A percentile compares a stretch with the other conserved stretches of the same genome.
Conservation (phyloP, 768 basidiomycete genomes). For the Harrya chromipes region DNA sequence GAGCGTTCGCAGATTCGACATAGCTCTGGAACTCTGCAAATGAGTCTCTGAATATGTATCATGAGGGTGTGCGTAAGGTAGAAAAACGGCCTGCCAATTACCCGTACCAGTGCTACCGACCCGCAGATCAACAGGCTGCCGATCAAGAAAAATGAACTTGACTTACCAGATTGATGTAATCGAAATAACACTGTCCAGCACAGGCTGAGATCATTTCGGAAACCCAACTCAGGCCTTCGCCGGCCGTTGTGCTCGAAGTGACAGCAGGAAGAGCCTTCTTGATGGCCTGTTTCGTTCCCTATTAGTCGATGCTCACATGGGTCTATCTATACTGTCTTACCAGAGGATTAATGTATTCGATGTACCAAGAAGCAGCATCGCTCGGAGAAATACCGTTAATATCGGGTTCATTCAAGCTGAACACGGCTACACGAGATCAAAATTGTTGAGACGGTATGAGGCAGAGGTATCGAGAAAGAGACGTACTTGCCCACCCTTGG, state of each 20-base stretch:
- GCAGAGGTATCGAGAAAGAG: neutral
- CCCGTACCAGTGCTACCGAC: conserved; percentile 30
- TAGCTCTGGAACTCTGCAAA: conserved; percentile 31
- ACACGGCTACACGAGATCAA: conserved; percentile 23
- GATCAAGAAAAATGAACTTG: neutral
- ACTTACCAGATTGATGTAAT: conserved; percentile 36
- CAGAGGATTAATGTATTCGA: conserved; percentile 34
- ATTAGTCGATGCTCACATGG: neutral
- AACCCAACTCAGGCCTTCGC: conserved; percentile 36
- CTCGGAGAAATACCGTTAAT: conserved; percentile 26
- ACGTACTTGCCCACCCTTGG: conserved; percentile 33
- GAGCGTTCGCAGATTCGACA: conserved; percentile 23
- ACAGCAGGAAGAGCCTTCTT: conserved; percentile 39
- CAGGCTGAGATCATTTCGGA: conserved; percentile 35
- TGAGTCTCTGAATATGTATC: conserved; percentile 13
- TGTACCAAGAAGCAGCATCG: conserved; percentile 37
- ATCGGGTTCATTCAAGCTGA: conserved; percentile 38
- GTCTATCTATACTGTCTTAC: conserved; percentile 18
- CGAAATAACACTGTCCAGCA: conserved; percentile 33
- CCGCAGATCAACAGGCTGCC: neutral
- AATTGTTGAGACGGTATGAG: neutral
- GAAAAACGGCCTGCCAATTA: conserved; percentile 4
- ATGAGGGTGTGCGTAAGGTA: neutral
- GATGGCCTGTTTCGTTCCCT: conserved; percentile 22
- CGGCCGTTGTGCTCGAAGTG: conserved; percentile 31